Evolutionary conservation across 148 eudicot species (phyloP).

Genomic region (Salicornia ramosissima): DNA sequence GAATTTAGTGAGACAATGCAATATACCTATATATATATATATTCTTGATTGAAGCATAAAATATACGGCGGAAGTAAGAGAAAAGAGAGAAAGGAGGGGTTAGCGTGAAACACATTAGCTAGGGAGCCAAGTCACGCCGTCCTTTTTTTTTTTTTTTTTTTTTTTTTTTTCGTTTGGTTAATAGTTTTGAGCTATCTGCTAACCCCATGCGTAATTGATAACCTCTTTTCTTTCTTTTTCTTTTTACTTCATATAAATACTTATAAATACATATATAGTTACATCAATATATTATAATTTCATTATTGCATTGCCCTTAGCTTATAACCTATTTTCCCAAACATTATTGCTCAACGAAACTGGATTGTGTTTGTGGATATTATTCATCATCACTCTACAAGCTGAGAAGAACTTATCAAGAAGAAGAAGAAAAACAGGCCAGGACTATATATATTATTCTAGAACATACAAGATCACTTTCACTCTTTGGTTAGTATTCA

Average conservation of each 20-base stretch:
- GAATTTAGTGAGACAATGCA: not conserved
- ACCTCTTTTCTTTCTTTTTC: not conserved
- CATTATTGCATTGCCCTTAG: not conserved
- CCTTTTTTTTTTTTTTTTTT: slow-evolving; percentile 31
- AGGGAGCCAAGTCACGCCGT: slow-evolving; percentile 71
- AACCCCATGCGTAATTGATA: slow-evolving; percentile 71
- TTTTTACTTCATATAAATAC: slow-evolving; percentile 10
- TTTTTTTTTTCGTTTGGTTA: not conserved
- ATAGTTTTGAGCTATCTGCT: slow-evolving; percentile 29
- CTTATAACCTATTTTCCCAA: not conserved
- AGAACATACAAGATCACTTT: not conserved
- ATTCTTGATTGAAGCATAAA: slow-evolving; percentile 27
- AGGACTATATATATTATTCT: no score
- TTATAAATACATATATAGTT: not conserved
- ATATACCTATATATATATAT: no score
- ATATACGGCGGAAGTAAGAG: slow-evolving; percentile 15
- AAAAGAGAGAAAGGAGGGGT: slow-evolving; percentile 28
- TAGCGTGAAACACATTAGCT: slow-evolving; percentile 54
- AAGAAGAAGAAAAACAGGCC: not conserved
- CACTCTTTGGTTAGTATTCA: not conserved
- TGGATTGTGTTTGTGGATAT: not conserved
- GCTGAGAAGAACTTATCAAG: no score
- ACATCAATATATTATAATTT: slow-evolving; percentile 13
- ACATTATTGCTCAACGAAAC: not conserved
- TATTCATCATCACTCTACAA: not conserved